Conservation (phyloP, 306 rosid species). For the Begonia peltatifolia region DNA sequence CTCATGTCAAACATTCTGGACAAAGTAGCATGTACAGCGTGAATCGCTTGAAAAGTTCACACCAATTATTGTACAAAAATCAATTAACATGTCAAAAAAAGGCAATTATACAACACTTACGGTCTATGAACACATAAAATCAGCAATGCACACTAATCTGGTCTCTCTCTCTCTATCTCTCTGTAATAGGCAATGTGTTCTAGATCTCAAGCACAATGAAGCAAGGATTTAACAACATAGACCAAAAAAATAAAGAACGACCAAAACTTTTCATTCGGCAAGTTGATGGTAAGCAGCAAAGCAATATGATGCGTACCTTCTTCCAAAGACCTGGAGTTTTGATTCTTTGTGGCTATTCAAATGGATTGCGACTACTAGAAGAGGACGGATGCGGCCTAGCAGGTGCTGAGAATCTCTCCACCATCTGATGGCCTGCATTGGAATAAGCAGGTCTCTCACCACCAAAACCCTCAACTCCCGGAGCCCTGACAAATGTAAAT, state of each 20-base stretch:
- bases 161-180: constrained; percentile 10
- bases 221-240: too few species aligned
- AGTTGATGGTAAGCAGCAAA: constrained; percentile 31
- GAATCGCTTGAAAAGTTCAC: too few species aligned
- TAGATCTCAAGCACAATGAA: too few species aligned
- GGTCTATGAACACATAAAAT: too few species aligned
- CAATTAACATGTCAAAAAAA: too few species aligned
- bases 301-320: constrained; percentile 28
- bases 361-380: constrained; percentile 67
- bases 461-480: constrained; percentile 32
- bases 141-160: too few species aligned
- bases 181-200: neutral
- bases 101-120: too few species aligned
- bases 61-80: too few species aligned
- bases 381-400: constrained; percentile 40
- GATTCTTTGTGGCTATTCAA: constrained; percentile 33
- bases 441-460: constrained; percentile 20
- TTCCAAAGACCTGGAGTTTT: constrained; percentile 11
- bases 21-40: too few species aligned
- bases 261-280: constrained; percentile 19
- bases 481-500: constrained; percentile 33
- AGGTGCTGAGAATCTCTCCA: constrained; percentile 35
- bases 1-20: too few species aligned
- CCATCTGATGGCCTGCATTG: constrained; percentile 43
- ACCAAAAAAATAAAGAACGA: too few species aligned